phyloP scores from a whole-genome alignment of 805 yeast genomes.

The Ogataea salicorniae region DNA sequence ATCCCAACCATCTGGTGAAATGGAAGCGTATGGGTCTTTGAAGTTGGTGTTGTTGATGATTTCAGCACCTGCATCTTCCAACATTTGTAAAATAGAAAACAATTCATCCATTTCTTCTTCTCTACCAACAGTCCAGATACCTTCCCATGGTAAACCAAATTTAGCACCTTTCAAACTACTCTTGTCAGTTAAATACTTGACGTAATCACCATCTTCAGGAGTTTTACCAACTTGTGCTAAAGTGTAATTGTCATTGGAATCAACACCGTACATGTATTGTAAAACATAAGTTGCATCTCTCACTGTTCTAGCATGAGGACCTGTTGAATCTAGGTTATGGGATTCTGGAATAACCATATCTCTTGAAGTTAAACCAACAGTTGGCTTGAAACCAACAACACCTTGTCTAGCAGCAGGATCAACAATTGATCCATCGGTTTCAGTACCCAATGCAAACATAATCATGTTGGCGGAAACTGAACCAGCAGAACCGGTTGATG shows the following conservation, averaged over 20 bases:
- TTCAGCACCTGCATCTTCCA: constrained; percentile 26
- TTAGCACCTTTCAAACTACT: constrained; percentile 26
- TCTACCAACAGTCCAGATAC: constrained; percentile 19
- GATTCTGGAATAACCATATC: constrained; percentile 28
- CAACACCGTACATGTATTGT: constrained; percentile 27
- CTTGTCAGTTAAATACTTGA: constrained; percentile 21
- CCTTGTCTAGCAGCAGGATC: constrained; percentile 27
- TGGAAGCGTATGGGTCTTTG: constrained; percentile 20
- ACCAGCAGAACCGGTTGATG: constrained; percentile 28
- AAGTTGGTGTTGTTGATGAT: constrained; percentile 27
- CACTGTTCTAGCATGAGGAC: constrained; percentile 27
- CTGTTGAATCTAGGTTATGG: constrained; percentile 26
- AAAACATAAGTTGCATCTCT: constrained; percentile 26
- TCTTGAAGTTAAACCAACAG: constrained; percentile 28
- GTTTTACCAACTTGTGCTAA: constrained; percentile 23
- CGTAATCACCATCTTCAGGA: constrained; percentile 27
- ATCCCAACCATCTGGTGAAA: constrained; percentile 28
- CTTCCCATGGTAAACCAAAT: constrained; percentile 29
- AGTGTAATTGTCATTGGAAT: constrained; percentile 23
- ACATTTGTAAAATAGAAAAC: constrained; percentile 13
- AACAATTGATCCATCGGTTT: constrained; percentile 28
- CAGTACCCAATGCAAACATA: constrained; percentile 26
- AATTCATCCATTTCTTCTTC: constrained; percentile 16
- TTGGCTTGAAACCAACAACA: constrained; percentile 26
- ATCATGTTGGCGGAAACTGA: constrained; percentile 27